Conservation (phyloP, 2,329 filamentous ascomycete genomes). For the Chrysoporthe puriensis region DNA sequence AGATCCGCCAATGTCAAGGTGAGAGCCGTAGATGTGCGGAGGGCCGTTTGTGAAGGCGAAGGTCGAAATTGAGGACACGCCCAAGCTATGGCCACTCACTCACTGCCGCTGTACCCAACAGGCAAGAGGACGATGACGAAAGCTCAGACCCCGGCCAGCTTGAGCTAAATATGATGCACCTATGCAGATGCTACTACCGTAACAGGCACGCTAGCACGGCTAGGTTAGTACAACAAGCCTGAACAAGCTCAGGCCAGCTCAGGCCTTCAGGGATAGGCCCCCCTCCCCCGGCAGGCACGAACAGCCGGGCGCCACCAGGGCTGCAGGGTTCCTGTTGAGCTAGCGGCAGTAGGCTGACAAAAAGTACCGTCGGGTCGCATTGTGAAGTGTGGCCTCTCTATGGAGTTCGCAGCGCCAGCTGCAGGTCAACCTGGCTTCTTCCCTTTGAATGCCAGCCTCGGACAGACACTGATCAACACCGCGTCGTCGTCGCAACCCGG, state of each 20-base stretch:
- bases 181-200: background rate
- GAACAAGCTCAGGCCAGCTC: slow-evolving; percentile 8
- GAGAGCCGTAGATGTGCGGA: background rate
- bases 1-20: background rate
- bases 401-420: background rate
- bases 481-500: background rate
- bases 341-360: background rate
- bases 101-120: background rate
- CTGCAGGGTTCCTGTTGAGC: background rate
- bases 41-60: no score
- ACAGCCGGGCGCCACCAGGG: background rate
- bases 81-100: slow-evolving; percentile 7
- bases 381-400: slow-evolving; percentile 20
- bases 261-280: background rate
- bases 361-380: slow-evolving; percentile 3
- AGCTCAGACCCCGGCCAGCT: background rate
- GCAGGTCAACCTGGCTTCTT: background rate
- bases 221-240: no score
- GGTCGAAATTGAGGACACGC: background rate
- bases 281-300: slow-evolving; percentile 9
- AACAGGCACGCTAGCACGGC: no score
- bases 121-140: slow-evolving; percentile 7
- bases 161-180: background rate
- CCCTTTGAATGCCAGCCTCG: background rate
- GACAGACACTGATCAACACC: background rate